Evolutionary conservation across 1,284 basidiomycete species (phyloP).

Genomic region (Rhodotorula sp.): DNA sequence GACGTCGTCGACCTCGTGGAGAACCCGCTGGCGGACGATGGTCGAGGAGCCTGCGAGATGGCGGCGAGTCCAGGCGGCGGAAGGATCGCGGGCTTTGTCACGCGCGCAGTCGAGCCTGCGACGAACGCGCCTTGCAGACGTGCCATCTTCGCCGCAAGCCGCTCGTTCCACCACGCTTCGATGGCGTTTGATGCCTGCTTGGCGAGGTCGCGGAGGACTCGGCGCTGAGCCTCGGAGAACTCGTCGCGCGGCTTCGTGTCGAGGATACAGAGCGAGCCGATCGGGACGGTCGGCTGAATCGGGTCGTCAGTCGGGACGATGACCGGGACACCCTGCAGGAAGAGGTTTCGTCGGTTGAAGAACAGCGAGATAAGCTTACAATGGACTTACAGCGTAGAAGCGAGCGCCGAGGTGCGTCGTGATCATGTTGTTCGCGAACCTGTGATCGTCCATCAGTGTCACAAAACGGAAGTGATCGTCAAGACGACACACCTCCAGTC

Average conservation of each 20-base stretch:
- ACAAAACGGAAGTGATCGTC: background rate
- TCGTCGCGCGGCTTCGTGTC: conserved; percentile 42
- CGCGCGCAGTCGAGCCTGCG: background rate
- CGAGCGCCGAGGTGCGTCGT: conserved; percentile 24
- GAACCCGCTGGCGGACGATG: conserved; percentile 1
- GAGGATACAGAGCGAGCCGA: conserved; percentile 46
- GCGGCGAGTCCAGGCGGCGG: background rate
- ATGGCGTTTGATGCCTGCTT: conserved; percentile 27
- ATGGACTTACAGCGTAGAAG: conserved; percentile 24
- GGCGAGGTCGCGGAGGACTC: conserved; percentile 40
- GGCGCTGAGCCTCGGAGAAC: conserved; percentile 42
- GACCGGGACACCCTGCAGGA: conserved; percentile 33
- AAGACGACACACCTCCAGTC: conserved; percentile 39
- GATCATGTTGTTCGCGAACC: background rate
- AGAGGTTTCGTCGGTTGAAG: background rate
- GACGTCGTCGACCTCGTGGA: background rate
- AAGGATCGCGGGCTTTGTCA: background rate
- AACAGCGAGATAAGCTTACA: too few relatives aligned
- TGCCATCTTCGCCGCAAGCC: conserved; percentile 21
- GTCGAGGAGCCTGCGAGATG: background rate
- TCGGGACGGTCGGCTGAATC: conserved; percentile 30
- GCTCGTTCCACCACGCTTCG: conserved; percentile 31
- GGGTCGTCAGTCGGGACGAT: conserved; percentile 33
- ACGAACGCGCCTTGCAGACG: conserved; percentile 24
- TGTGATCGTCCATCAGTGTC: background rate